Evolutionary conservation across 345 rosid species (phyloP), one percentile per base, ranked within the genome.

Genomic region (Adansonia digitata): DNA sequence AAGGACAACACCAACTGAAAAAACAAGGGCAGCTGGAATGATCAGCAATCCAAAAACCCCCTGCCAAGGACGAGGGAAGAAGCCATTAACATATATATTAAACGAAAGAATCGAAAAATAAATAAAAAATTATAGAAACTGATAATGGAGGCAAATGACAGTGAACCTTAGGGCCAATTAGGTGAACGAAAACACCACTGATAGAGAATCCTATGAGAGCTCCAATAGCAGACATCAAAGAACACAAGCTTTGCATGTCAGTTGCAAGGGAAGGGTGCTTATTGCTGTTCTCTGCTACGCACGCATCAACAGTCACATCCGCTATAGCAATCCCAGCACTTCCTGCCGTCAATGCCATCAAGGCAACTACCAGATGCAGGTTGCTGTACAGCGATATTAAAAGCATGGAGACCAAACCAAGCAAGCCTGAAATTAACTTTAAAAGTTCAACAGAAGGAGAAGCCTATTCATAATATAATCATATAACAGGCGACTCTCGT

Each of bases 231-330:
- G 97, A 84, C 77, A 89, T 84, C 52, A 88, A 82, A 31, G 88
- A 85, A 63, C 99, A 96, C 73, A 96, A 78, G 76, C 99, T 96
- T 85, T 93, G 97, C 98, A 96, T 86, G 75, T 96, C 98, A 40
- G 97, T 84, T 0, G 97, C 97, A 71, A 93, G 91, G 56, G 88
- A 76, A 79, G 90, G 98, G 46, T 82, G 92, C 40, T 68, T 79
- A 18, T 86, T 96, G 35, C 97, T 96, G 74, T 93, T 89, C 78
- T 96, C 88, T 2, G 94, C 99, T 26, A 88, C 92, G 75, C 98
- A 93, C 70, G 99, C 99, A 83, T 93, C 98, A 9, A 96, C 85
- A 0, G 99, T 96, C 20, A 96, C 99, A 64, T 96, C 99, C 6
- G 97, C 94, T 68, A 96, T 88, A 0, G 99, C 98, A 69, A 85